These are phyloP conservation scores for Blastobotrys buckinghamii DNA, from an alignment of 1,139 yeast genomes.

Conservation along the genomic window DNA sequence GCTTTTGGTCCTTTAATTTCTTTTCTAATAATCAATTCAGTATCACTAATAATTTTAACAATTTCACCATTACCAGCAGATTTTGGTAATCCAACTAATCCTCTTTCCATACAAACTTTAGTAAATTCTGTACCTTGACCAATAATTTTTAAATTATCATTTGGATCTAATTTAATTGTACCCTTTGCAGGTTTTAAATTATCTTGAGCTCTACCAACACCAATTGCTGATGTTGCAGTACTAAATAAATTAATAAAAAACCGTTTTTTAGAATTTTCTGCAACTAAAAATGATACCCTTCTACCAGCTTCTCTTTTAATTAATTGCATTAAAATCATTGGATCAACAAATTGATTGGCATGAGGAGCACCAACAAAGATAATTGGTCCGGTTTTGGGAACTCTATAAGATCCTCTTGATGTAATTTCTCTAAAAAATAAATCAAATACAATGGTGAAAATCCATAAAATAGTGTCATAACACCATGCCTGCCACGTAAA, in stretches of 20 bases:
- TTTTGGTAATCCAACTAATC: conserved; percentile 71
- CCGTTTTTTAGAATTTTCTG: conserved; percentile 69
- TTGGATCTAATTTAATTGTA: conserved; percentile 46
- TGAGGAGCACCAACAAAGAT: conserved; percentile 98
- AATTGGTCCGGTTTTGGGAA: conserved; percentile 79
- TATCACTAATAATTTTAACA: conserved; percentile 63
- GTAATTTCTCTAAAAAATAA: conserved; percentile 83
- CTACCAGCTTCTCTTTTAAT: conserved; percentile 66
- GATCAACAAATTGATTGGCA: conserved; percentile 95
- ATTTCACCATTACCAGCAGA: conserved; percentile 76
- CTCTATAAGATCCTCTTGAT: conserved; percentile 83
- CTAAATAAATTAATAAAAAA: conserved; percentile 71
- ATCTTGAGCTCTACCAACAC: conserved; percentile 91
- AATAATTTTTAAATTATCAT: conserved; percentile 42
- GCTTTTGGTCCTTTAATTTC: conserved; percentile 57
- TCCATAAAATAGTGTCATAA: conserved; percentile 36
- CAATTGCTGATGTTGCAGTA: conserved; percentile 71
- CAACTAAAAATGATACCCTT: conserved; percentile 79
- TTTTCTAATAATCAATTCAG: conserved; percentile 61
- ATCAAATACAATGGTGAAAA: conserved; percentile 39
- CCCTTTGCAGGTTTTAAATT: conserved; percentile 60
- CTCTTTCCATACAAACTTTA: conserved; percentile 57
- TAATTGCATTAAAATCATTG: conserved; percentile 76
- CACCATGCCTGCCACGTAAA: conserved; percentile 19
- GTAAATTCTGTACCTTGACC: conserved; percentile 71